Percentiles rank a stretch among this genome's conserved stretches.
These are phyloP conservation scores for Ehretia macrophylla DNA, from an alignment of 257 asterid genomes.

Conservation along the genomic window DNA sequence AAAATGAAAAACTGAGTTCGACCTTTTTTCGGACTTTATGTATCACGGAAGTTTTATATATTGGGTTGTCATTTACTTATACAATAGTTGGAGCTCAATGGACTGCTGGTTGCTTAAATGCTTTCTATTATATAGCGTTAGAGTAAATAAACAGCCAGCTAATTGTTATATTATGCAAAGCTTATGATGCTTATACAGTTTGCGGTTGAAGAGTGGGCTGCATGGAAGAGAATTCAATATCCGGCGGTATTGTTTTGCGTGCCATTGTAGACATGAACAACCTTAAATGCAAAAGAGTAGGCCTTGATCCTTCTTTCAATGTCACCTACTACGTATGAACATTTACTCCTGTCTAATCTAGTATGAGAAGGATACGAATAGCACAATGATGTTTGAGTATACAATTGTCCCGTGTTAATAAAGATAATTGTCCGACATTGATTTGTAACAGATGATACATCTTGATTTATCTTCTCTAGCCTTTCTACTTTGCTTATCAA, in stretches of 20 bases:
- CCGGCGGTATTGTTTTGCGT: background rate
- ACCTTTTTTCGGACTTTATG: background rate
- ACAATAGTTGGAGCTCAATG: background rate
- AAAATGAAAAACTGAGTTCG: background rate
- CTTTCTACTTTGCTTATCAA: no score
- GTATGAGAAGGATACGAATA: no score
- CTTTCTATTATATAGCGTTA: background rate
- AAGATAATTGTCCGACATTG: no score
- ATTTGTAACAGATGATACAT: no score
- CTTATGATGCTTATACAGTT: background rate
- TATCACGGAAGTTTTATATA: background rate
- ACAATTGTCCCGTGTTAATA: no score
- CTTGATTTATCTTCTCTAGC: no score
- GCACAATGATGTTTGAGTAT: no score
- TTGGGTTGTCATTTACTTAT: no score
- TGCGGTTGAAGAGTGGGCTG: background rate
- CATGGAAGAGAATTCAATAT: background rate
- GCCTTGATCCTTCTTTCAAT: background rate
- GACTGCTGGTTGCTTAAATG: slow-evolving; percentile 1
- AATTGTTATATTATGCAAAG: background rate
- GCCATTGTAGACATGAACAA: background rate
- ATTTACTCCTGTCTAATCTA: background rate
- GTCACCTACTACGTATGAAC: background rate
- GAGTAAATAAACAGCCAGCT: background rate
- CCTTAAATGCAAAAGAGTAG: background rate